These are phyloP conservation scores for Rhipidocladum racemiflorum DNA, from an alignment of 176 grass and related monocot species.

Conservation along the genomic window DNA sequence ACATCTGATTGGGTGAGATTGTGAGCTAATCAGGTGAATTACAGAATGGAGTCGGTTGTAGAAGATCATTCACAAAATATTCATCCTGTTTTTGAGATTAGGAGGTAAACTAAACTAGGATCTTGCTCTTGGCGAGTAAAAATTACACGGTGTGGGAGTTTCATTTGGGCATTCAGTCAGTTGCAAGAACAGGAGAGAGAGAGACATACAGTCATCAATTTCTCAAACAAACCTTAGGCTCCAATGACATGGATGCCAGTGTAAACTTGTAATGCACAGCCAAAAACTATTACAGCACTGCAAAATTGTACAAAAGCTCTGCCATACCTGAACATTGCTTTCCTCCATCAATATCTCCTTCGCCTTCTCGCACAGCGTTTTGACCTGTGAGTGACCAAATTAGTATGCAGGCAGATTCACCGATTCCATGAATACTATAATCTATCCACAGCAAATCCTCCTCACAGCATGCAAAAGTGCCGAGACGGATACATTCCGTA, in stretches of 20 bases:
- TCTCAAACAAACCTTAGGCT: background rate
- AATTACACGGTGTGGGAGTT: too few relatives aligned
- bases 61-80: background rate
- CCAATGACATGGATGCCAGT: background rate
- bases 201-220: background rate
- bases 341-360: slow-evolving; percentile 90
- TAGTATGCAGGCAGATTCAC: background rate
- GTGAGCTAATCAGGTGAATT: background rate
- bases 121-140: too few relatives aligned
- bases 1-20: background rate
- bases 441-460: background rate
- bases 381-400: slow-evolving; percentile 43
- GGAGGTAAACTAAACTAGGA: background rate
- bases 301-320: background rate
- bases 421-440: background rate
- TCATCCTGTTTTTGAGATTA: background rate
- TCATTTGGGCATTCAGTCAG: too few relatives aligned
- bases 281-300: background rate
- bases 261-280: background rate
- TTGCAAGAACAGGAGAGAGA: too few relatives aligned
- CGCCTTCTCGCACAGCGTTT: slow-evolving; percentile 66
- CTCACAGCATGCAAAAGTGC: background rate
- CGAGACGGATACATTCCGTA: background rate
- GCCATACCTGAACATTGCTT: slow-evolving; percentile 77
- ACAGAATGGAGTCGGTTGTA: background rate